Evolutionary conservation across 2,329 filamentous ascomycete species (phyloP).

Genomic region (Dactylonectria estremocensis): DNA sequence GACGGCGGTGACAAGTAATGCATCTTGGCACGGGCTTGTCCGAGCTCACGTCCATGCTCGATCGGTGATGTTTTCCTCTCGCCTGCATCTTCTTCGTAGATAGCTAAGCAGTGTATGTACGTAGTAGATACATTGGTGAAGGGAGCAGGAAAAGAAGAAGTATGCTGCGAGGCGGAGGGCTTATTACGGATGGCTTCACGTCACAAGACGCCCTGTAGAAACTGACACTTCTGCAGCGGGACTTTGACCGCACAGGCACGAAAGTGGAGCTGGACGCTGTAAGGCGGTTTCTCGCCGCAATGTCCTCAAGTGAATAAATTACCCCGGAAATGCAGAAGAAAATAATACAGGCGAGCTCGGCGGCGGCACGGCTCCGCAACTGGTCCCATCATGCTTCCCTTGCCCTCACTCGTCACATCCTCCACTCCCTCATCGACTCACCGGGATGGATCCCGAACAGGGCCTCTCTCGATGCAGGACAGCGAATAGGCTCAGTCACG

Average conservation of each 20-base stretch:
- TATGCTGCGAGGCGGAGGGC: background rate
- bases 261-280: background rate
- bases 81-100: background rate
- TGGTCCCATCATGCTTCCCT: background rate
- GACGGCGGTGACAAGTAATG: slow-evolving; percentile 7
- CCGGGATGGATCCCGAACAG: slow-evolving; percentile 24
- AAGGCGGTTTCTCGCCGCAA: background rate
- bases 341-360: too few species aligned
- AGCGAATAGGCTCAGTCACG: slow-evolving; percentile 1
- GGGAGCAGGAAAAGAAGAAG: background rate
- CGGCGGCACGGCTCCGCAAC: slow-evolving; percentile 11
- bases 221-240: background rate
- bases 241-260: background rate
- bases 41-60: background rate
- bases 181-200: background rate
- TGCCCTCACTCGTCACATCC: background rate
- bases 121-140: background rate
- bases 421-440: slow-evolving; percentile 16
- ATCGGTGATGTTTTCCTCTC: background rate
- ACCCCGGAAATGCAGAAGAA: background rate
- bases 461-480: slow-evolving; percentile 27
- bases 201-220: background rate
- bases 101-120: background rate
- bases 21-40: background rate
- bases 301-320: background rate